Evolutionary conservation across 2,329 filamentous ascomycete species (phyloP), one percentile per base, ranked within the genome.

Genomic region (Magnaporthiopsis poae): DNA sequence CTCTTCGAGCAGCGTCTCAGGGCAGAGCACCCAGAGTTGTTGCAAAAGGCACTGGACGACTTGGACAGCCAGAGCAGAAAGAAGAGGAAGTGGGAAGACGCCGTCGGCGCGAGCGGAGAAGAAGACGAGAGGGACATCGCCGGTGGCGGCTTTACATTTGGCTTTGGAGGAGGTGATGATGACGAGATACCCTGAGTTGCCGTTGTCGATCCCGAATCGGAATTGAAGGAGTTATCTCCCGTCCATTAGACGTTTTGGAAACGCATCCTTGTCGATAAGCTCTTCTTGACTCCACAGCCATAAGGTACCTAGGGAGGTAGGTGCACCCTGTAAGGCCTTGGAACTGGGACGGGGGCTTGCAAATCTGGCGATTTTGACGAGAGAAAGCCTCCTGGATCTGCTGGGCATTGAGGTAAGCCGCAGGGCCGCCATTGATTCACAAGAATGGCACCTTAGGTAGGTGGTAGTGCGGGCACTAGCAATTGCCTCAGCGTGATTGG

Each of bases 11-110:
- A 88, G 66, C 84, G 88, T 52, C 82, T 98, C 74, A 76, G 78
- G 65, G 80, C 84, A 65, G 75, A 80, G 33, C 82, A 91, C 71
- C 89, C 92, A 0, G 84, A 87, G 0, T 74, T 92, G n/a, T 77
- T 94, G 31, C 81, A 87, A 61, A 82, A 86, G 68, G 90, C 87
- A 0, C 74, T 69, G 62, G 65, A 81, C 25, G 84, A 90, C 71
- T 73, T 92, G 66, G 87, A 90, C 67, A 86, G 81, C 71, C 88
- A 83, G 73, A 80, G 81, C 65, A 83, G 83, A 4, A 91, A 84
- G 75, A 95, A 93, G 79, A 85, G 92, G 64, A 96, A 90, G 72
- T 98, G 94, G 94, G 91, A 96, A 74, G 84, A 88, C 67, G 84
- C 92, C 35, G 88, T 92, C 13, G 86, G 87, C 2, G 80, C 80